Evolutionary conservation across 352 stramenopile genomes (phyloP).

Genomic region (Phytopythium ostracodes): DNA sequence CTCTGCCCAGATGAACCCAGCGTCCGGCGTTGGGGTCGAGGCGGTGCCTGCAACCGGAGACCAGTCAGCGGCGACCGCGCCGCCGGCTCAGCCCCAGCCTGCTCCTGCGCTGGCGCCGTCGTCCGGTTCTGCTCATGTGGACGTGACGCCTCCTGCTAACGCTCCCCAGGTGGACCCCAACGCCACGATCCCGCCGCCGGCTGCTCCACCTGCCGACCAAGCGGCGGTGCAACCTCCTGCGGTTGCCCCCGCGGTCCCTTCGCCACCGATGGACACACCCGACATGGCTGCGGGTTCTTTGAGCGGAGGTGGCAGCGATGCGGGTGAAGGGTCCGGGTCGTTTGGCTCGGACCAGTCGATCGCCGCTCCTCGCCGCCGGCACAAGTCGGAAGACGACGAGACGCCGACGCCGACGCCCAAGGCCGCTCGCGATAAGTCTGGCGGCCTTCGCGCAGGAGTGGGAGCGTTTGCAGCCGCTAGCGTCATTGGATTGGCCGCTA

Average conservation of each 20-base stretch:
- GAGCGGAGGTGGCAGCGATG: neutral
- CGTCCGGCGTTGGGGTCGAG: neutral
- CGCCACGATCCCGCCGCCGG: neutral
- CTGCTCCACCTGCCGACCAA: neutral
- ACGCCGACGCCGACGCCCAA: constrained; percentile 2
- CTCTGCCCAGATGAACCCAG: neutral
- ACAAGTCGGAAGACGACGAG: neutral
- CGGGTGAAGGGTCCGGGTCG: neutral
- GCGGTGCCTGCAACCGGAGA: neutral
- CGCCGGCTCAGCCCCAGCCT: neutral
- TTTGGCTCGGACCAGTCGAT: neutral
- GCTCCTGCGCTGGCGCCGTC: neutral
- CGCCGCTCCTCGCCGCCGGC: neutral
- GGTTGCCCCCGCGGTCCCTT: neutral
- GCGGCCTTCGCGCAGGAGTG: neutral
- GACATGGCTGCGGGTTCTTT: neutral
- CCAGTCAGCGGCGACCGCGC: neutral
- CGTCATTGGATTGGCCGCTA: neutral
- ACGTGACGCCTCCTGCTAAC: neutral
- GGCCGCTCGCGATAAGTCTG: neutral
- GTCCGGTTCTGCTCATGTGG: neutral
- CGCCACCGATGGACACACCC: neutral
- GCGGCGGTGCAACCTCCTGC: neutral
- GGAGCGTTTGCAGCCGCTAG: neutral
- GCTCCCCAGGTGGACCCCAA: neutral